These are phyloP conservation scores for Eutypa lata DNA, from an alignment of 2,329 filamentous ascomycete species.

Conservation along the genomic window DNA sequence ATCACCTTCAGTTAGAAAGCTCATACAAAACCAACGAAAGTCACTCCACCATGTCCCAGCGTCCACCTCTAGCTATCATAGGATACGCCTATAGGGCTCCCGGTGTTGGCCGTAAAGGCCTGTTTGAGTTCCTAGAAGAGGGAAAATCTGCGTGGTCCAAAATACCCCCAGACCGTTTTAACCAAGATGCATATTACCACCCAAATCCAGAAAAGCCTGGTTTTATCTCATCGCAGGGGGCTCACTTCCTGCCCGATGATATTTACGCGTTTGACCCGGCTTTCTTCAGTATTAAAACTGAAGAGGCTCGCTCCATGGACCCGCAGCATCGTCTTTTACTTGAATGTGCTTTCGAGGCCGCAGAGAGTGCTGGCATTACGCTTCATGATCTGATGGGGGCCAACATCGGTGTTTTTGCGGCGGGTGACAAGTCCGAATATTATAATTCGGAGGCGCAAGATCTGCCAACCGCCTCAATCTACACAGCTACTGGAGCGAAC, in stretches of 20 bases:
- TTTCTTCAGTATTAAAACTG: neutral
- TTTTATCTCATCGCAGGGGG: neutral
- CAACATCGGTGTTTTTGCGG: slow-evolving; percentile 2
- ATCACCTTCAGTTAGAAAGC: too few species aligned
- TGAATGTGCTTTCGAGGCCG: slow-evolving; percentile 1
- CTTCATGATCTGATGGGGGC: neutral
- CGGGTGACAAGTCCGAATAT: neutral
- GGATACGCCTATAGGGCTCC: slow-evolving; percentile 5
- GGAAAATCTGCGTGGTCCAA: slow-evolving; percentile 5
- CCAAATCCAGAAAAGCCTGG: neutral
- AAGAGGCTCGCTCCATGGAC: neutral
- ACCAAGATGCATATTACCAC: slow-evolving; percentile 3
- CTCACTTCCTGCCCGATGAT: slow-evolving; percentile 1
- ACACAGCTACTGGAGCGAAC: slow-evolving; percentile 1
- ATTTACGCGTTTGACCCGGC: neutral
- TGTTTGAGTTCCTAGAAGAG: slow-evolving; percentile 4
- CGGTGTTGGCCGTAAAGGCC: slow-evolving; percentile 2
- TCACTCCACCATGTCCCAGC: too few species aligned
- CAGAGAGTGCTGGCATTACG: slow-evolving; percentile 2
- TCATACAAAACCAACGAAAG: too few species aligned
- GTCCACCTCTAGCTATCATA: too few species aligned
- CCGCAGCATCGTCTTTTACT: slow-evolving; percentile 3
- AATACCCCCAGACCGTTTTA: slow-evolving; percentile 1
- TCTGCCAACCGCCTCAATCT: neutral
- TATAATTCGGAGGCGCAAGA: neutral